These are phyloP conservation scores for Ustilago esculenta DNA, from an alignment of 1,284 basidiomycete species.

Conservation along the genomic window DNA sequence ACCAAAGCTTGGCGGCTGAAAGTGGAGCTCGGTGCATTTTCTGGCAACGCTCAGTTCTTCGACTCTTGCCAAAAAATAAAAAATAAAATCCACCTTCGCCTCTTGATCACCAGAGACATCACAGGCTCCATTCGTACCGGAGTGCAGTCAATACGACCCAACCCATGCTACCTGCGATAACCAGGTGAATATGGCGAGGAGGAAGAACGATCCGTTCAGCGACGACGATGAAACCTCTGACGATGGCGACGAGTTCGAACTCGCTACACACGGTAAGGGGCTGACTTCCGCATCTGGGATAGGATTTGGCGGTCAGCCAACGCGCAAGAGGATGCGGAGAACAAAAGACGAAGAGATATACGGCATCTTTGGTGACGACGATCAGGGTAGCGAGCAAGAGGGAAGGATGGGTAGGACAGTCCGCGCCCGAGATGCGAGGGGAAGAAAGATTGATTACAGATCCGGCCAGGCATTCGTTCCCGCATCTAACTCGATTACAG, in stretches of 20 bases:
- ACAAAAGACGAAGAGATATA: slow-evolving; percentile 71
- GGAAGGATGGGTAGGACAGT: slow-evolving; percentile 19
- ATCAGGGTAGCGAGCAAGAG: slow-evolving; percentile 71
- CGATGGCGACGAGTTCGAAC: slow-evolving; percentile 68
- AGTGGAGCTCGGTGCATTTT: too few relatives aligned
- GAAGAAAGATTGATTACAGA: slow-evolving; percentile 29
- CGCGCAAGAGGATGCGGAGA: slow-evolving; percentile 25
- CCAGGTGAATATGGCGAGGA: slow-evolving; percentile 53
- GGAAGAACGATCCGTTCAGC: slow-evolving; percentile 26
- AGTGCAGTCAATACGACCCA: too few relatives aligned
- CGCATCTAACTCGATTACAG: slow-evolving; percentile 3
- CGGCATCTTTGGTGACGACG: slow-evolving; percentile 81
- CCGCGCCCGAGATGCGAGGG: slow-evolving; percentile 15
- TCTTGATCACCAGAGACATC: background rate
- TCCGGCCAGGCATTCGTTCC: slow-evolving; percentile 39
- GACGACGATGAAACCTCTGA: slow-evolving; percentile 68
- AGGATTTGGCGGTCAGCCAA: background rate
- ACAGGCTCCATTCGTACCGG: too few relatives aligned
- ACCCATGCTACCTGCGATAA: background rate
- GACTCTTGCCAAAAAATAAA: background rate
- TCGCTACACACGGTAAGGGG: slow-evolving; percentile 24
- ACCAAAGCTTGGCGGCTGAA: background rate
- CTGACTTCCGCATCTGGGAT: background rate
- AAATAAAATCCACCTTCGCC: too few relatives aligned
- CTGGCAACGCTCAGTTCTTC: background rate